Percentiles rank a stretch among this genome's conserved stretches.
These are phyloP conservation scores for Daldinia vernicosa DNA, from an alignment of 495 filamentous ascomycete genomes.

Conservation along the genomic window DNA sequence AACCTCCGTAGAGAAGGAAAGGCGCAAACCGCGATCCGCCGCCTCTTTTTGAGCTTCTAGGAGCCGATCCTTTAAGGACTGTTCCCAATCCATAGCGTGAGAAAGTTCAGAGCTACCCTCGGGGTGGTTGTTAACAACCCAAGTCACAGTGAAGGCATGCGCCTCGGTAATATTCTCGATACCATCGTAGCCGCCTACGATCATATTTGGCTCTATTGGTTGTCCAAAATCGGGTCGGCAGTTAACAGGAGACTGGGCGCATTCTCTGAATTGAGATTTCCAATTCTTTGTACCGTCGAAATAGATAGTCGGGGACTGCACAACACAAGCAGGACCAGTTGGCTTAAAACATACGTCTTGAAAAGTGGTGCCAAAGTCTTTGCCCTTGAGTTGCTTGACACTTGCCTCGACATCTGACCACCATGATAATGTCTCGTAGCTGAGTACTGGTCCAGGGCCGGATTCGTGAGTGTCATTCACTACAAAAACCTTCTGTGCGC, in stretches of 20 bases:
- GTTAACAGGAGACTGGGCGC: constrained; percentile 77
- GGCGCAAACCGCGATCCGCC: constrained; percentile 74
- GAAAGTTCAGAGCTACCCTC: constrained; percentile 74
- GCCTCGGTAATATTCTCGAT: constrained; percentile 75
- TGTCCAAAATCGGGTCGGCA: constrained; percentile 90
- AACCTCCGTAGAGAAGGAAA: constrained; percentile 94
- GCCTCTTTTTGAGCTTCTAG: constrained; percentile 83
- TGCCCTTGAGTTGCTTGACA: constrained; percentile 73
- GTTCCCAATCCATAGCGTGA: constrained; percentile 89
- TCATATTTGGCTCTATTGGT: constrained; percentile 82
- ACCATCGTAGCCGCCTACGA: constrained; percentile 81
- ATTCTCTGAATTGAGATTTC: constrained; percentile 72
- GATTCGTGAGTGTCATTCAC: constrained; percentile 80
- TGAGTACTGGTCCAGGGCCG: constrained; percentile 77
- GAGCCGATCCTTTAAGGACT: constrained; percentile 74
- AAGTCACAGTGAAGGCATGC: constrained; percentile 84
- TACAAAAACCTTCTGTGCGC: constrained; percentile 90
- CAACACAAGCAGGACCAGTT: constrained; percentile 86
- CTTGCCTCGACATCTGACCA: constrained; percentile 91
- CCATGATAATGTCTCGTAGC: constrained; percentile 88
- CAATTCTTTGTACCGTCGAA: constrained; percentile 75
- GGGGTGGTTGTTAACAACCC: constrained; percentile 91
- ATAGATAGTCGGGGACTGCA: constrained; percentile 89
- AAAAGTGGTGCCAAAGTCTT: constrained; percentile 68
- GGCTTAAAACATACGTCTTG: constrained; percentile 95